Conservation (phyloP, 805 yeast genomes). For the Brettanomyces custersianus region DNA sequence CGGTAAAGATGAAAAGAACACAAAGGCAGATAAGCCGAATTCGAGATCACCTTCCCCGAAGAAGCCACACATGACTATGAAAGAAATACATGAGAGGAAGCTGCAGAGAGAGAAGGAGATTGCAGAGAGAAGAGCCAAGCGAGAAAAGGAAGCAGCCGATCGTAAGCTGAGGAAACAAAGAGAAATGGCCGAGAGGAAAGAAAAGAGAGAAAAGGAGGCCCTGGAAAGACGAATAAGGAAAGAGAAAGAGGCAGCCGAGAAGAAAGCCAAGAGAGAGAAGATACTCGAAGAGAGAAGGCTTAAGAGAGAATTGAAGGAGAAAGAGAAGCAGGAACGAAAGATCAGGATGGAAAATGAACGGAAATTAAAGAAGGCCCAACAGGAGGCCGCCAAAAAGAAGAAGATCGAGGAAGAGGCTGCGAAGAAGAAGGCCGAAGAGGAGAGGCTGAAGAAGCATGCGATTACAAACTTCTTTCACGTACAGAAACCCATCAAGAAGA, state of each 20-base stretch:
- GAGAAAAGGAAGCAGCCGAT: conserved; percentile 6
- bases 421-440: conserved; percentile 16
- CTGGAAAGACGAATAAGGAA: conserved; percentile 7
- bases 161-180: conserved; percentile 4
- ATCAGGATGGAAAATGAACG: conserved; percentile 18
- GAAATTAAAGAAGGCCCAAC: conserved; percentile 23
- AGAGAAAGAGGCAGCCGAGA: conserved; percentile 10
- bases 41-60: too few species aligned
- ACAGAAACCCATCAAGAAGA: conserved; percentile 6
- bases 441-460: conserved; percentile 19
- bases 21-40: neutral
- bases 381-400: conserved; percentile 12
- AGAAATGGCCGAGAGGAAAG: conserved; percentile 8
- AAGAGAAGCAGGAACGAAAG: conserved; percentile 19
- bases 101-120: neutral
- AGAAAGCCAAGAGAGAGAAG: conserved; percentile 11
- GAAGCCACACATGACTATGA: too few species aligned
- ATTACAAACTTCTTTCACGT: conserved; percentile 27
- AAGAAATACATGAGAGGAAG: neutral
- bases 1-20: neutral
- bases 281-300: conserved; percentile 16
- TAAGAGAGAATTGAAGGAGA: conserved; percentile 22
- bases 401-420: conserved; percentile 15
- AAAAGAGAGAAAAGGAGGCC: conserved; percentile 9
- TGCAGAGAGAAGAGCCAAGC: neutral